Evolutionary conservation across 805 yeast genomes (phyloP), one percentile per base, ranked within the genome.

Genomic region (Barnettozyma sp.): DNA sequence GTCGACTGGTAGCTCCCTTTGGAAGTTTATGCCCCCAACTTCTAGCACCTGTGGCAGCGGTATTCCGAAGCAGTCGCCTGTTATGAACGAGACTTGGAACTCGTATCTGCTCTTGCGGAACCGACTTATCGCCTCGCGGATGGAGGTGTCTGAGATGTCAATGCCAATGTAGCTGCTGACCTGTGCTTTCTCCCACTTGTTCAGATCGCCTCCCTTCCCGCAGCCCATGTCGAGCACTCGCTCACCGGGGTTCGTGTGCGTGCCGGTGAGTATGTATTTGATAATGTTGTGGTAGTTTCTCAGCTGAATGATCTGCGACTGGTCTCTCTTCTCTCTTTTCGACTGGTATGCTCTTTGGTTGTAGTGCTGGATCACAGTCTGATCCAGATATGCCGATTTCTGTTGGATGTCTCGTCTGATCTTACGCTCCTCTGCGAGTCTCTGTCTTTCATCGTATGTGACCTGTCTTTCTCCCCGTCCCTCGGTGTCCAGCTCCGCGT

Each of bases 201-300:
- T 76, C 50, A 92, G 63, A 62, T 92, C 99, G 19, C 99, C 99
- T 35, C 99, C 99, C 57, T 92, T 94, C 11, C 99, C 99, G 60
- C 97, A 88, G 12, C 96, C 96, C 38, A 90, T 59, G 53, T 92
- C 99, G 14, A 92, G 62, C 1, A 82, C 86, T 15, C 71, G 68
- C 26, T 71, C 70, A 42, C 73, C 62, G 30, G 65, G 63, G 23
- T 63, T 63, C 3, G 80, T 75, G 58, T 68, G 78, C 46, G 81
- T 82, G 38, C 81, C 79, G 36, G 92, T 77, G 7, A 90, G 62
- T 52, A 87, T 83, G 55, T 85, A 83, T 54, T 92, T 92, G 50
- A 92, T 81, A 41, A 88, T 83, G 56, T 92, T 92, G 59, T 92
- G 92, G 70, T 87, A 92, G 48, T 82, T 80, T 42, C 97, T 70